phyloP scores from a whole-genome alignment of 352 stramenopile genomes.

The Pythium phragmiticola region DNA sequence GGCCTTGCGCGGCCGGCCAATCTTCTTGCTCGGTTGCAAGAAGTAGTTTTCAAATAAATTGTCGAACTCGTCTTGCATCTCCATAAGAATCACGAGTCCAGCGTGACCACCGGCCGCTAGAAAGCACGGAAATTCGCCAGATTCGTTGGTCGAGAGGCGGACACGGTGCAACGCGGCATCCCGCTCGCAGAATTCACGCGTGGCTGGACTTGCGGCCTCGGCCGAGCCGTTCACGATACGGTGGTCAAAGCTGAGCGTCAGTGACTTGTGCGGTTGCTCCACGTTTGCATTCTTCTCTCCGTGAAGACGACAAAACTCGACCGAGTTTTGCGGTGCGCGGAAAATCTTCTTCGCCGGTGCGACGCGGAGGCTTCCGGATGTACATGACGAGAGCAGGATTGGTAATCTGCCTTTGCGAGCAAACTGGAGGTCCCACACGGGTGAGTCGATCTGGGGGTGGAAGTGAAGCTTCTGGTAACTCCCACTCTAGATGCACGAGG shows the following conservation, averaged over 20 bases:
- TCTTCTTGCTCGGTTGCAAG: slow-evolving; percentile 46
- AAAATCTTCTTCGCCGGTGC: slow-evolving; percentile 69
- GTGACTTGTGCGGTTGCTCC: slow-evolving; percentile 54
- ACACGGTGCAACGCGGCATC: slow-evolving; percentile 78
- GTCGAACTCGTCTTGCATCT: slow-evolving; percentile 63
- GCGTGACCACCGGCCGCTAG: slow-evolving; percentile 63
- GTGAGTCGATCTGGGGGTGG: slow-evolving; percentile 82
- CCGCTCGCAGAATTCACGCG: slow-evolving; percentile 70
- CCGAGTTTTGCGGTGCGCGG: slow-evolving; percentile 53
- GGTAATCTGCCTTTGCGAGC: slow-evolving; percentile 41
- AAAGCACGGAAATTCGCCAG: slow-evolving; percentile 56
- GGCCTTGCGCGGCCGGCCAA: slow-evolving; percentile 40
- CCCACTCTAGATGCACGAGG: slow-evolving; percentile 41
- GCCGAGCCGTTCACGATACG: slow-evolving; percentile 41
- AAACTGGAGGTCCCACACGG: slow-evolving; percentile 80
- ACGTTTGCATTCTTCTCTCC: slow-evolving; percentile 53
- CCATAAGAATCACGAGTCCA: slow-evolving; percentile 69
- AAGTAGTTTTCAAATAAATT: slow-evolving; percentile 55
- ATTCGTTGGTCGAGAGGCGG: slow-evolving; percentile 42
- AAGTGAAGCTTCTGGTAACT: slow-evolving; percentile 82
- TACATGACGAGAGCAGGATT: slow-evolving; percentile 63
- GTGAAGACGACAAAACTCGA: slow-evolving; percentile 67
- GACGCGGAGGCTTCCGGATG: slow-evolving; percentile 63
- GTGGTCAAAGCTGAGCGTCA: slow-evolving; percentile 51
- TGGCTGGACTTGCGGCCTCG: slow-evolving; percentile 40